Evolutionary conservation across 2,329 filamentous ascomycete species (phyloP).

Genomic region (Trichoderma oligosporum): DNA sequence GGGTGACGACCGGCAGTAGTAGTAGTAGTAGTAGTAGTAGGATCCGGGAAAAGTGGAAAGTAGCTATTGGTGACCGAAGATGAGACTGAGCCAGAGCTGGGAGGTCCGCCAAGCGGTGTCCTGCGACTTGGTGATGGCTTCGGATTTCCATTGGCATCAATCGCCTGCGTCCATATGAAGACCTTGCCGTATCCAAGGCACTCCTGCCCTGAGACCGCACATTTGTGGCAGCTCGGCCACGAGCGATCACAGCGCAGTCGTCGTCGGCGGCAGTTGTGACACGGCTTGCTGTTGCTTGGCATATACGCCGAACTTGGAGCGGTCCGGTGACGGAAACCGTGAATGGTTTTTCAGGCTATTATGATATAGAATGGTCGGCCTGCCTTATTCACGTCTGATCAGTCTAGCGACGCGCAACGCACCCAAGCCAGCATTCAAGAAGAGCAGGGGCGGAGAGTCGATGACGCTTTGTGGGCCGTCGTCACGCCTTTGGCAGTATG

Average conservation of each 20-base stretch:
- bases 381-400: conserved; percentile 8
- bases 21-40: too few species aligned
- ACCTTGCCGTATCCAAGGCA: conserved; percentile 61
- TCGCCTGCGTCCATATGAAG: conserved; percentile 56
- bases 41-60: conserved; percentile 13
- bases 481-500: conserved; percentile 14
- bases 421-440: conserved; percentile 10
- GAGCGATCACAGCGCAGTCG: conserved; percentile 60
- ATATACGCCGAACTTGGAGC: conserved; percentile 30
- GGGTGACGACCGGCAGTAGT: background rate
- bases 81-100: conserved; percentile 9
- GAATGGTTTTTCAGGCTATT: background rate
- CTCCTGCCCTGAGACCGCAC: conserved; percentile 49
- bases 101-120: conserved; percentile 17
- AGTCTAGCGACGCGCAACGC: conserved; percentile 17
- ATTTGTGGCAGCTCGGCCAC: conserved; percentile 57
- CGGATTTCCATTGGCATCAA: conserved; percentile 48
- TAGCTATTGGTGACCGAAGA: conserved; percentile 15
- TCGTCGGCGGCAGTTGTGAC: conserved; percentile 22
- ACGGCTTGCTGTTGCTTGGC: conserved; percentile 25
- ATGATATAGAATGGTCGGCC: background rate
- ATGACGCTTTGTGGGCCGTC: conserved; percentile 15
- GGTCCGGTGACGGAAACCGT: conserved; percentile 5
- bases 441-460: conserved; percentile 11
- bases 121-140: conserved; percentile 31